Percentiles rank a stretch among this genome's conserved stretches.
These are phyloP conservation scores for Myxozyma vanderwaltii DNA, from an alignment of 805 yeast genomes.

Conservation along the genomic window DNA sequence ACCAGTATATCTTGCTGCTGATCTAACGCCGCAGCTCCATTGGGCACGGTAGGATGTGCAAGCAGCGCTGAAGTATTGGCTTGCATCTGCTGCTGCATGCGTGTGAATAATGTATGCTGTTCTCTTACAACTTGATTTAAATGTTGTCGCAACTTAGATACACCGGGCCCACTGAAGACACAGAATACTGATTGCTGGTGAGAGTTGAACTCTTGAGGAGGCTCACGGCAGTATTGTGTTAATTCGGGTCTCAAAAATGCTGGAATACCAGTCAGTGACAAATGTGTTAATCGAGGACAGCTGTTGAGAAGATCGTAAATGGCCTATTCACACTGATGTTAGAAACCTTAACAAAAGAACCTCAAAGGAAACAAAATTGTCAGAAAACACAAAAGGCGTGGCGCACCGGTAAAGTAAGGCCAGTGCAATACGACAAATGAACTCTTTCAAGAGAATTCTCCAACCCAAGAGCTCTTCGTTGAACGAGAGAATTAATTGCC, in stretches of 20 bases:
- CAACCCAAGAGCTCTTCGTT: slow-evolving; percentile 55
- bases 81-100: slow-evolving; percentile 18
- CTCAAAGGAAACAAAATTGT: background rate
- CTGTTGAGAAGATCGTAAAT: slow-evolving; percentile 70
- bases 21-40: background rate
- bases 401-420: slow-evolving; percentile 60
- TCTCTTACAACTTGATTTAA: slow-evolving; percentile 45
- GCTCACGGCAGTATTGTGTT: slow-evolving; percentile 82
- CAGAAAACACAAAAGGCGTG: background rate
- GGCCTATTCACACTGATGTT: slow-evolving; percentile 47
- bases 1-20: background rate
- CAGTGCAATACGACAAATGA: slow-evolving; percentile 87
- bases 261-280: slow-evolving; percentile 86
- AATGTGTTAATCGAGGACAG: slow-evolving; percentile 85
- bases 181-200: slow-evolving; percentile 85
- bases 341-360: background rate
- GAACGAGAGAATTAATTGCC: slow-evolving; percentile 68
- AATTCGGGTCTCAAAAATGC: slow-evolving; percentile 87
- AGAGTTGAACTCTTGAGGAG: slow-evolving; percentile 88
- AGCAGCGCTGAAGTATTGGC: background rate
- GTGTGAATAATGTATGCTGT: slow-evolving; percentile 14
- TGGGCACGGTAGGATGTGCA: background rate
- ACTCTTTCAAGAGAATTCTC: slow-evolving; percentile 88
- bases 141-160: slow-evolving; percentile 69
- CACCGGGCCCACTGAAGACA: slow-evolving; percentile 92